phyloP scores from a whole-genome alignment of 2,329 filamentous ascomycete genomes.

The Sclerotinia sclerotiorum region DNA sequence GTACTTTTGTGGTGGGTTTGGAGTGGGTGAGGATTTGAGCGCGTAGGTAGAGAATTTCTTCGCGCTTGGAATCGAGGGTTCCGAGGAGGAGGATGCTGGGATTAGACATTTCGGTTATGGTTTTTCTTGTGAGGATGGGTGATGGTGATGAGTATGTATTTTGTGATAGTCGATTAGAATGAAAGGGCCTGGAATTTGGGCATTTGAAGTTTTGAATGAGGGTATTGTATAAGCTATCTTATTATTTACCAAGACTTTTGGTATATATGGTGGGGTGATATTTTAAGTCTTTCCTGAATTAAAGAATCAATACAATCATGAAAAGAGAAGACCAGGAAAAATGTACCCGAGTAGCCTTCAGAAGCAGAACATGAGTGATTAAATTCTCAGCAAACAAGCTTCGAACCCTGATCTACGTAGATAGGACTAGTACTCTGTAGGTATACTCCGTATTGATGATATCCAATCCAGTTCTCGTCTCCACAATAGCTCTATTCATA shows the following conservation, averaged over 20 bases:
- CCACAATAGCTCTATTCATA: neutral
- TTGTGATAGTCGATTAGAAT: neutral
- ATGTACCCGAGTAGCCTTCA: neutral
- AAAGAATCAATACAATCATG: neutral
- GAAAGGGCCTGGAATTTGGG: neutral
- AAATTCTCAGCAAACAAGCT: no score
- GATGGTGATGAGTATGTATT: neutral
- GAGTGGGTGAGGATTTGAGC: slow-evolving; percentile 43
- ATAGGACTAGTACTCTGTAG: no score
- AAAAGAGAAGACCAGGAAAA: neutral
- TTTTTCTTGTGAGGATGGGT: neutral
- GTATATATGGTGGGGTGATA: neutral
- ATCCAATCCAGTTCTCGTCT: neutral
- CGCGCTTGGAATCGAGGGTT: slow-evolving; percentile 64
- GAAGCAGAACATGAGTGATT: no score
- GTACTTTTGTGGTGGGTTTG: slow-evolving; percentile 41
- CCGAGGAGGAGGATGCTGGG: slow-evolving; percentile 54
- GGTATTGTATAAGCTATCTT: neutral
- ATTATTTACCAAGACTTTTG: neutral
- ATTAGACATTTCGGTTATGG: slow-evolving; percentile 36
- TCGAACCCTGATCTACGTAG: no score
- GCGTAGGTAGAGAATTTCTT: slow-evolving; percentile 56
- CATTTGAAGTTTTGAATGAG: neutral
- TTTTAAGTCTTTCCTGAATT: neutral
- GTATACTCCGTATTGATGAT: neutral